Base-by-base conservation (phyloP, 768 basidiomycete species). In the Dictyophora rubrovolvata region DNA sequence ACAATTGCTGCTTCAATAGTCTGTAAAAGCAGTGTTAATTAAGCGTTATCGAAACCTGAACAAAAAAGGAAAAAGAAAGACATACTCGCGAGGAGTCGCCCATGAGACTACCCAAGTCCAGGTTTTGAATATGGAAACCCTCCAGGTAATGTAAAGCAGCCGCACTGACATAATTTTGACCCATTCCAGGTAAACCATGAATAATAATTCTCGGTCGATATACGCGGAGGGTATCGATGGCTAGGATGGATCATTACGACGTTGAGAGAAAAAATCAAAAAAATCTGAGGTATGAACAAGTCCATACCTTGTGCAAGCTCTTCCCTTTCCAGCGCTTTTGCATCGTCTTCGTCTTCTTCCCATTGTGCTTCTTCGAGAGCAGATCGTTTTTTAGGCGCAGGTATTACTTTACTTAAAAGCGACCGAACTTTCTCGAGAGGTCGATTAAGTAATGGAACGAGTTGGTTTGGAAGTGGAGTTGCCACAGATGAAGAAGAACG, bases 311-410 rank as follows among this genome's bases (percentile, higher is more conserved):
- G 89, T 71, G 92, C 76, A 73, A 89, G 77, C 79, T 93, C 80
- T 68, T 97, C 93, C 65, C 89, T 80, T 65, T 91, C 89, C 48
- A 97, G 78, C 0, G 87, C 89, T n/a, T 85, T 85, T n/a, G 86
- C 86, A 54, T 87, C 83, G 18, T 78, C 82, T 23, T 74, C 79
- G 16, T 73, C 75, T 56, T 93, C 91, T 66, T 97, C 93, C 73
- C 78, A 99, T 70, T 93, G 89, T 0, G 96, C 96, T 69, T 99
- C 96, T 68, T 98, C 95, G 16, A 98, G 73, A 0, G 93, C 89
- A 49, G 80, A 88, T 20, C 85, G 78, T 65, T 83, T 84, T 75
- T 93, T 94, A 66, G 83, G 80, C 20, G 84, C 70, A 1, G 96
- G 96, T 37, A 99, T 72, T 6, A 88, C 85, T 36, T 79, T 80